Base-by-base conservation (phyloP, 2,329 filamentous ascomycete species). In the Graphilbum fragrans region DNA sequence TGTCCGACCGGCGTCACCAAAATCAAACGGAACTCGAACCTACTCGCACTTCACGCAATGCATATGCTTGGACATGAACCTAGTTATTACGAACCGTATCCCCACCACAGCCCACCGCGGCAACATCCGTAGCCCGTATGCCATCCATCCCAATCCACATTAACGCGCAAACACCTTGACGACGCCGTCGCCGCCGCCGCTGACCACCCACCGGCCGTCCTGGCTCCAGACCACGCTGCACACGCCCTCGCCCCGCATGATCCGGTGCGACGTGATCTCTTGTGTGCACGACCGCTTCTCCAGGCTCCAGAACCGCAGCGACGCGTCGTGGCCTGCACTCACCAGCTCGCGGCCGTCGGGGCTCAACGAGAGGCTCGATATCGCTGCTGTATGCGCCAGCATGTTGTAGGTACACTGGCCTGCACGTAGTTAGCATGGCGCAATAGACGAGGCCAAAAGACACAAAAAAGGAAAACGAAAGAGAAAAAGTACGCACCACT, bases 381-480 rank as follows among this genome's bases (percentile, higher is more conserved):
- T 95, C 43, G 92, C 82, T 3, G 88, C 83, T 1, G 92, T 87
- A 53, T 98, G 92, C 6, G 92, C 92, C 45, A 96, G 77, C 92
- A 98, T 98, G 55, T 84, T 93, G 63, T 98, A 98, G 49, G 92
- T 96, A 65, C 88, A 95, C 86, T 98, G 92, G 43, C 92, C 92
- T 96, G 34, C 5, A 16, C 12, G 11, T 14, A 10, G 5, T 37
- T 20, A 31, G 17, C 19, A 29, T 27, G 22, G 16, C 29, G 38
- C 19, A 31, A 23, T 6, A 14, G n/a, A 19, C 6, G 5, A 17
- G 33, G 16, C 23, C 7, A 29, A n/a, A 19, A 31, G 21, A 5
- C 4, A 21, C 5, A 22, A 39, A 27, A 10, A 22, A 3, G 23
- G 2, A 38, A 29, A 8, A 31, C 10, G n/a, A 1, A 38, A 40